Evolutionary conservation across 768 basidiomycete species (phyloP).

Genomic region (Russula brevipes): DNA sequence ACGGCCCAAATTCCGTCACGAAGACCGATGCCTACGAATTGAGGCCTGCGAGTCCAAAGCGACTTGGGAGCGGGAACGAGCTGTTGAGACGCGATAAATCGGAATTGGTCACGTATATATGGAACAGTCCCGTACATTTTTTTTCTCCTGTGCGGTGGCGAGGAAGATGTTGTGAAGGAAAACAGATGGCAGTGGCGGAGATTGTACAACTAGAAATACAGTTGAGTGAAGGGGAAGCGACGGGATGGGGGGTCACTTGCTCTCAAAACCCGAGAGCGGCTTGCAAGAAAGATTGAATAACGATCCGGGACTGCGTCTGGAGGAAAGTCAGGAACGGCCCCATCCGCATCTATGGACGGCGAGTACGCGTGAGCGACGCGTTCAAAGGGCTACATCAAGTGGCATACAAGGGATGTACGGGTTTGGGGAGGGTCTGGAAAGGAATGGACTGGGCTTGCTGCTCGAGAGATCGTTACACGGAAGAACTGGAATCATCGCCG

Average conservation of each 20-base stretch:
- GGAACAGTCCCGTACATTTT: constrained; percentile 3
- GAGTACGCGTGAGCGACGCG: neutral
- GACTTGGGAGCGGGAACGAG: constrained; percentile 34
- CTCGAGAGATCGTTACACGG: neutral
- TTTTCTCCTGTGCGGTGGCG: constrained; percentile 27
- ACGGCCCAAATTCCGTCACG: constrained; percentile 49
- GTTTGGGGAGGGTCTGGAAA: too few relatives aligned
- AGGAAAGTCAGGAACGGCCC: neutral
- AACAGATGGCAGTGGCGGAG: constrained; percentile 36
- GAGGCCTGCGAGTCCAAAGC: constrained; percentile 43
- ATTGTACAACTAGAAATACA: constrained; percentile 35
- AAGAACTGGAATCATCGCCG: neutral
- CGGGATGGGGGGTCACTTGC: neutral
- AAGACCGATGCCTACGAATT: constrained; percentile 15
- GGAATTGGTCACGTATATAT: neutral
- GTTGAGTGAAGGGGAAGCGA: neutral
- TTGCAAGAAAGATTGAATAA: constrained; percentile 16
- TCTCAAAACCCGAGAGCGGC: constrained; percentile 15
- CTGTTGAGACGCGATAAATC: neutral
- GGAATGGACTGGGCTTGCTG: neutral
- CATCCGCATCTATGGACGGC: neutral
- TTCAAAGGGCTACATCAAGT: neutral
- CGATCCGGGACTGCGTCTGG: neutral
- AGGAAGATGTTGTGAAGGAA: constrained; percentile 40
- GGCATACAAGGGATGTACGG: neutral